Percentiles rank a stretch among this genome's conserved stretches.
Conservation (phyloP, 148 eudicot genomes). For the Salicornia ramosissima region DNA sequence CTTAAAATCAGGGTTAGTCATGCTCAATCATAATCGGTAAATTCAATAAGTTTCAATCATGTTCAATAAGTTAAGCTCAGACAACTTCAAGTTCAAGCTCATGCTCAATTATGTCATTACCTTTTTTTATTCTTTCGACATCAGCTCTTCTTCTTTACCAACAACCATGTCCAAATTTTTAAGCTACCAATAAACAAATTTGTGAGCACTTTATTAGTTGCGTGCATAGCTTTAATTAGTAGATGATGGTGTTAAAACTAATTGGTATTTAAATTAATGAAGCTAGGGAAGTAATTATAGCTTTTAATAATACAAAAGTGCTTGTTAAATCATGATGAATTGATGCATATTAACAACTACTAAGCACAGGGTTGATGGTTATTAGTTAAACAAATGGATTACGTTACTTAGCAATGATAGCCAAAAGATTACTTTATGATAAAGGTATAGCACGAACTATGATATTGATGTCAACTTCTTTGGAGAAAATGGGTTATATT, state of each 20-base stretch:
- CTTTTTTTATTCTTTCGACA: not conserved
- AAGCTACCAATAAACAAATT: not conserved
- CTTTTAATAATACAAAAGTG: not conserved
- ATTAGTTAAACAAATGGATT: not conserved
- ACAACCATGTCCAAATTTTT: not conserved
- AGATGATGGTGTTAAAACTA: not conserved
- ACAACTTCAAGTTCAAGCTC: too few relatives aligned
- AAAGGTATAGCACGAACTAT: too few relatives aligned
- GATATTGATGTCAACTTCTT: slow-evolving; percentile 11
- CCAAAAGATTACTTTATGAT: not conserved
- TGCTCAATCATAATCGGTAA: too few relatives aligned
- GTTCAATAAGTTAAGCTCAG: too few relatives aligned
- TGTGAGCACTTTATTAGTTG: not conserved
- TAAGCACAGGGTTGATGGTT: too few relatives aligned
- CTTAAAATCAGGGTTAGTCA: too few relatives aligned
- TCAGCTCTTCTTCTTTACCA: not conserved
- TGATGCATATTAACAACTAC: too few relatives aligned
- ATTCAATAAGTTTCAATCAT: too few relatives aligned
- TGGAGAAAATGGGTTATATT: slow-evolving; percentile 4
- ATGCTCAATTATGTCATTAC: too few relatives aligned
- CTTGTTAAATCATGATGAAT: not conserved
- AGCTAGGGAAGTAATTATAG: not conserved
- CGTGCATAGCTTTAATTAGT: not conserved
- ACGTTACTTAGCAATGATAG: not conserved
- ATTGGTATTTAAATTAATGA: not conserved